Percentiles rank a stretch among this genome's conserved stretches.
Evolutionary conservation across 768 basidiomycete genomes (phyloP).

Genomic region (Gautieria morchelliformis): DNA sequence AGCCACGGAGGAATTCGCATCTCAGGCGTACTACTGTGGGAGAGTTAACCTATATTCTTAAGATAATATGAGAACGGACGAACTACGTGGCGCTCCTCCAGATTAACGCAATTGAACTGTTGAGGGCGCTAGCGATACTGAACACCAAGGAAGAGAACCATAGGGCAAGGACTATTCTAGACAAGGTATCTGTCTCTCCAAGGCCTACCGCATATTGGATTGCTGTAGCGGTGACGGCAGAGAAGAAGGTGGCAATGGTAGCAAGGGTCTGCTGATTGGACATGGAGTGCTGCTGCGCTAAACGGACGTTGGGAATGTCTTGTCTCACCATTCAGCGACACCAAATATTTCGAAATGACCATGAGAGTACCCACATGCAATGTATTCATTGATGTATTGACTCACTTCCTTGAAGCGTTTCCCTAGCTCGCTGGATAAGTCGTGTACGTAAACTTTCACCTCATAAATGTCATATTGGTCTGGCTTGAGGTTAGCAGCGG

Average conservation of each 20-base stretch:
- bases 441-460: neutral
- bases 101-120: neutral
- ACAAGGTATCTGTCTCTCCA: neutral
- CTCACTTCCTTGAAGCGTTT: neutral
- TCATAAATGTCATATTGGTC: neutral
- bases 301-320: neutral
- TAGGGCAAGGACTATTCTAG: neutral
- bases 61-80: neutral
- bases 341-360: neutral
- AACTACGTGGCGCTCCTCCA: neutral
- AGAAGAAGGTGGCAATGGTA: slow-evolving; percentile 1
- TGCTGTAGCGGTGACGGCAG: neutral
- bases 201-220: neutral
- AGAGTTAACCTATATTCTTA: neutral
- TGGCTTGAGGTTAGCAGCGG: neutral
- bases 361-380: neutral
- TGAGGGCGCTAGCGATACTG: neutral
- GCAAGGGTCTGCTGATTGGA: neutral
- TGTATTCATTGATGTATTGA: neutral
- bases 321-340: neutral
- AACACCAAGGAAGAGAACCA: slow-evolving; percentile 1
- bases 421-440: neutral
- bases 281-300: neutral
- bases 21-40: neutral
- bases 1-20: neutral